phyloP scores from a whole-genome alignment of 1,139 yeast species.

The Geotrichum reessii region DNA sequence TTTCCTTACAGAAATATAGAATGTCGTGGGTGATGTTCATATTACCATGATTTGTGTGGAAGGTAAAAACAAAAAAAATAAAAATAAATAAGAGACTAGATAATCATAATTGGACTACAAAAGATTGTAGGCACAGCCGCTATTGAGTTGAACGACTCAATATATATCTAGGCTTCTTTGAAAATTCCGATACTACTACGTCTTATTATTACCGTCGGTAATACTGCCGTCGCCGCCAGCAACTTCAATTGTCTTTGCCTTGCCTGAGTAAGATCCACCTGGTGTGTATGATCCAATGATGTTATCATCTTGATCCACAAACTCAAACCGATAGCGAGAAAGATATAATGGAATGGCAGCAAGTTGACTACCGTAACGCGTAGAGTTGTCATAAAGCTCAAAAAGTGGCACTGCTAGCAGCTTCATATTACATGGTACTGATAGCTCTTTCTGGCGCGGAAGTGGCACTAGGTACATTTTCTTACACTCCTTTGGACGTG shows the following conservation, averaged over 20 bases:
- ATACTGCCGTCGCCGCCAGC: background rate
- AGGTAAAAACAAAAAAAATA: too few species aligned
- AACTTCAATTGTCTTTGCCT: background rate
- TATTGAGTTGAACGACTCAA: too few species aligned
- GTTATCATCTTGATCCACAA: constrained; percentile 30
- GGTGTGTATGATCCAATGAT: constrained; percentile 24
- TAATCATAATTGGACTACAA: too few species aligned
- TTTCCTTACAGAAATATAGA: too few species aligned
- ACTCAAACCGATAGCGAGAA: constrained; percentile 34
- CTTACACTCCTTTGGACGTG: constrained; percentile 37
- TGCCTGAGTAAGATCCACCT: background rate
- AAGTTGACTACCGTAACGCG: constrained; percentile 34
- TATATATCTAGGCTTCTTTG: too few species aligned
- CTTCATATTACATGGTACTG: constrained; percentile 34
- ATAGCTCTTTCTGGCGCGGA: constrained; percentile 30
- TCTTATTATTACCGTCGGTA: background rate
- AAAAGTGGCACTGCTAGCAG: constrained; percentile 36
- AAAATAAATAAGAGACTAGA: too few species aligned
- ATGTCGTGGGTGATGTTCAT: too few species aligned
- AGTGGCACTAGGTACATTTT: constrained; percentile 35
- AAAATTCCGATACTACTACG: background rate
- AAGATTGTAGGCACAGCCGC: too few species aligned
- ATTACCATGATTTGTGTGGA: too few species aligned
- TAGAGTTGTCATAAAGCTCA: constrained; percentile 36
- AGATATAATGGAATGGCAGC: constrained; percentile 35